phyloP scores from a whole-genome alignment of 352 stramenopile species.

The Thalassiosira livingstoniorum region DNA sequence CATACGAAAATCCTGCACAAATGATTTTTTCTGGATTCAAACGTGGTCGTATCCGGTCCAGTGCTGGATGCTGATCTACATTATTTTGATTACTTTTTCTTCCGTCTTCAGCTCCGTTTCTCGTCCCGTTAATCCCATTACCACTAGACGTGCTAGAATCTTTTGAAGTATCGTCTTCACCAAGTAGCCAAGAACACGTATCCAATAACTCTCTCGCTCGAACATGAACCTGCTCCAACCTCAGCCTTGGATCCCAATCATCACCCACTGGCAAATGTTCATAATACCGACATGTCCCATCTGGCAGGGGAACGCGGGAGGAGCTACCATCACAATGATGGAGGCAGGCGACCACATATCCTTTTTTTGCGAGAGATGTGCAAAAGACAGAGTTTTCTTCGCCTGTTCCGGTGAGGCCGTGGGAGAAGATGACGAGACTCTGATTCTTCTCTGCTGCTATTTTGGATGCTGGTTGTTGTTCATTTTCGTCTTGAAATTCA shows the following conservation, averaged over 20 bases:
- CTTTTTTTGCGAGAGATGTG: conserved; percentile 52
- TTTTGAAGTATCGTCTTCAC: neutral
- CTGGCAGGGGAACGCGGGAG: conserved; percentile 38
- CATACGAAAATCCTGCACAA: conserved; percentile 64
- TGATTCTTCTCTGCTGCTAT: conserved; percentile 4
- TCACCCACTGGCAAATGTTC: conserved; percentile 39
- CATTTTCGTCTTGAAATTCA: conserved; percentile 2
- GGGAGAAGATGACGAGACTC: conserved; percentile 63
- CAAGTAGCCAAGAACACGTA: conserved; percentile 37
- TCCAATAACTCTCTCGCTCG: conserved; percentile 52
- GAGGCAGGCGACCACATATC: conserved; percentile 60
- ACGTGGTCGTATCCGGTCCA: conserved; percentile 37
- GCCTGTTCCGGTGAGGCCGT: conserved; percentile 66
- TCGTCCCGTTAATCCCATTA: neutral
- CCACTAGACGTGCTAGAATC: neutral
- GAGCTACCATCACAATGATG: conserved; percentile 69
- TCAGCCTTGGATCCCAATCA: conserved; percentile 54
- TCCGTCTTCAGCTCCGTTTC: too few species aligned
- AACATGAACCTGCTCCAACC: conserved; percentile 55
- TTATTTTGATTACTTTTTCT: too few species aligned
- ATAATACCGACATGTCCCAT: conserved; percentile 60
- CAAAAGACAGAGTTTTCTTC: conserved; percentile 66
- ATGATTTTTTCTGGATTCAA: conserved; percentile 41
- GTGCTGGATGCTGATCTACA: conserved; percentile 16
- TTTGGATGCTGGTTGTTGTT: neutral